phyloP scores from a whole-genome alignment of 805 yeast genomes.

The Diddensiella santjacobensis region DNA sequence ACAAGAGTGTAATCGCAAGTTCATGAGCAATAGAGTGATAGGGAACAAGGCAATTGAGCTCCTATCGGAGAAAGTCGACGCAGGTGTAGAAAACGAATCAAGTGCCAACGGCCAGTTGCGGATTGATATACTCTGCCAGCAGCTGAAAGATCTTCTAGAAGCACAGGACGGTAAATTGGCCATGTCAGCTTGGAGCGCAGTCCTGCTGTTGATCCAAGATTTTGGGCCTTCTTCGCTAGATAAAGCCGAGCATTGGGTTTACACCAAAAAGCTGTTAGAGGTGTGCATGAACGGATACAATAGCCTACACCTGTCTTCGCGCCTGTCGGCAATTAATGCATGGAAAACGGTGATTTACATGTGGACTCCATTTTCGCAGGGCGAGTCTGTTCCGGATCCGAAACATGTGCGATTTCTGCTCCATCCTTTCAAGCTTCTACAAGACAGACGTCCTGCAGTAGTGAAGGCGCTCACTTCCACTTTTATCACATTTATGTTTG shows the following conservation, averaged over 20 bases:
- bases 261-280: slow-evolving; percentile 13
- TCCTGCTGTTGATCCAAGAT: slow-evolving; percentile 10
- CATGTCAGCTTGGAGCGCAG: slow-evolving; percentile 19
- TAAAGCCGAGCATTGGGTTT: slow-evolving; percentile 16
- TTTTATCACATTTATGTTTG: slow-evolving; percentile 4
- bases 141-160: neutral
- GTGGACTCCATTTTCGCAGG: slow-evolving; percentile 14
- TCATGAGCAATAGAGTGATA: slow-evolving; percentile 14
- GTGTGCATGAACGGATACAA: slow-evolving; percentile 18
- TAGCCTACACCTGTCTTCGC: slow-evolving; percentile 13
- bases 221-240: slow-evolving; percentile 19
- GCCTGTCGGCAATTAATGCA: slow-evolving; percentile 15
- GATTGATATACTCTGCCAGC: neutral
- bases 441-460: slow-evolving; percentile 12
- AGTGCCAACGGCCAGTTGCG: neutral
- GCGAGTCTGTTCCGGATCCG: neutral
- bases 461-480: slow-evolving; percentile 10
- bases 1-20: slow-evolving; percentile 16
- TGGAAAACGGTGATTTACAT: slow-evolving; percentile 22
- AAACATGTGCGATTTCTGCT: slow-evolving; percentile 11
- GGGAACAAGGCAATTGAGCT: slow-evolving; percentile 9
- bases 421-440: slow-evolving; percentile 17
- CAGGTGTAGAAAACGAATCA: neutral
- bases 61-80: neutral
- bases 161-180: slow-evolving; percentile 15